Percentiles rank a stretch among this genome's conserved stretches.
These are phyloP conservation scores for Hypoxylon lienhwacheense DNA, from an alignment of 495 filamentous ascomycete genomes.

Conservation along the genomic window DNA sequence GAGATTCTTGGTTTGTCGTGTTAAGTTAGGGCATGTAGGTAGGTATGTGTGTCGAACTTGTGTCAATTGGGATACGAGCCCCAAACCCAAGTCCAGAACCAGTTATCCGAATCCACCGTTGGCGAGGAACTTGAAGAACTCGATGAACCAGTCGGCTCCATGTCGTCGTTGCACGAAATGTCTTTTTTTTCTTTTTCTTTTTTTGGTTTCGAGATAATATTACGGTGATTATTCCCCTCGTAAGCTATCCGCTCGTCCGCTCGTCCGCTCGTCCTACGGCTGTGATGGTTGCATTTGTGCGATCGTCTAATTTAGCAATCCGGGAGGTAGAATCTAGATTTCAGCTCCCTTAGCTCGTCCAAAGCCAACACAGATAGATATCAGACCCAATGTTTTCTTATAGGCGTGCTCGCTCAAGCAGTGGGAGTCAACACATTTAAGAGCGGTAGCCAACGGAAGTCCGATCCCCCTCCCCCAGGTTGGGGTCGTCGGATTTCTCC, in stretches of 20 bases:
- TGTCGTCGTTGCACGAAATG: background rate
- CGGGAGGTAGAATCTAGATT: no score
- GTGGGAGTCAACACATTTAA: background rate
- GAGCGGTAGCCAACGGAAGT: background rate
- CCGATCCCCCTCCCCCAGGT: no score
- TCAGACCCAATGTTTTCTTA: background rate
- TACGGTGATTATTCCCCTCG: background rate
- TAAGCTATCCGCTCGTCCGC: background rate
- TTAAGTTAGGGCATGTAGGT: background rate
- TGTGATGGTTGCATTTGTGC: background rate
- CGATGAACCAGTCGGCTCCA: constrained; percentile 20
- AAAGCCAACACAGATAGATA: background rate
- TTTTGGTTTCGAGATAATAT: background rate
- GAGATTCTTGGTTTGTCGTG: background rate
- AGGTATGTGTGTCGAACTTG: background rate
- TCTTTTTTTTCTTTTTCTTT: background rate
- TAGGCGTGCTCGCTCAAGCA: background rate
- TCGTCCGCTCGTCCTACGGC: background rate
- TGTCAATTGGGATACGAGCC: constrained; percentile 28
- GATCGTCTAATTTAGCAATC: background rate
- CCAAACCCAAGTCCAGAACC: constrained; percentile 33
- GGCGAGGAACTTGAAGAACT: constrained; percentile 14
- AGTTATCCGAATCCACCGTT: constrained; percentile 18
- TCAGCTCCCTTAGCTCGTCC: background rate
- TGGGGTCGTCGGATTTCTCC: background rate